Conservation (phyloP, 2,329 filamentous ascomycete species). For the Dothistroma pini region DNA sequence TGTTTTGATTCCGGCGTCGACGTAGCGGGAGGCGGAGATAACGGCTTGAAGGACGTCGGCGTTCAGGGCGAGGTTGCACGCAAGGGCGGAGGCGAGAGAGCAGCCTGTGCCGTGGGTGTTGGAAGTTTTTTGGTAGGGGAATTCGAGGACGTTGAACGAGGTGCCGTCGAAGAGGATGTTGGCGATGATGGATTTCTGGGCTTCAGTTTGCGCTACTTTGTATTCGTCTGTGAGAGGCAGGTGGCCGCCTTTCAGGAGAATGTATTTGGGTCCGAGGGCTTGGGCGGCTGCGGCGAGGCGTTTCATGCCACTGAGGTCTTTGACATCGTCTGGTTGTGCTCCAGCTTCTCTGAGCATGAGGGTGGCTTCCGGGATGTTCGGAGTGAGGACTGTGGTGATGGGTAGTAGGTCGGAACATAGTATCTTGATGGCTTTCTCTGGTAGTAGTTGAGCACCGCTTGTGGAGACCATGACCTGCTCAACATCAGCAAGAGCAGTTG, state of each 20-base stretch:
- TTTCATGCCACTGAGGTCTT: conserved; percentile 63
- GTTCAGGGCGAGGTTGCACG: conserved; percentile 65
- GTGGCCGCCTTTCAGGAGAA: conserved; percentile 89
- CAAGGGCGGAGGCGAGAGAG: conserved; percentile 80
- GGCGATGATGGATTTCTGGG: conserved; percentile 64
- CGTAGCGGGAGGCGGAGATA: conserved; percentile 64
- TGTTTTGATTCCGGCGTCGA: conserved; percentile 66
- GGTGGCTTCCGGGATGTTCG: conserved; percentile 72
- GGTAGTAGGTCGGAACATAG: conserved; percentile 61
- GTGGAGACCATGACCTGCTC: conserved; percentile 85
- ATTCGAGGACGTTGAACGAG: conserved; percentile 61
- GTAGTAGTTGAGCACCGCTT: conserved; percentile 67
- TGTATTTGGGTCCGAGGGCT: conserved; percentile 68
- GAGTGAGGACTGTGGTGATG: conserved; percentile 65
- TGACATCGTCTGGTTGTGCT: conserved; percentile 45
- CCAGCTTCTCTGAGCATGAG: conserved; percentile 58
- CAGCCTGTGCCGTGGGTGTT: conserved; percentile 96
- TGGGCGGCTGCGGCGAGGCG: conserved; percentile 63
- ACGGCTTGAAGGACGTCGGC: conserved; percentile 58
- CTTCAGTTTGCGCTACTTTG: conserved; percentile 54
- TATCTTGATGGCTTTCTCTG: conserved; percentile 58
- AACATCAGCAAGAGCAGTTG: conserved; percentile 1
- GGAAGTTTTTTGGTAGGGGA: conserved; percentile 64
- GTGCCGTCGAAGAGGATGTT: conserved; percentile 70
- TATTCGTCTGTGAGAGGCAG: conserved; percentile 67